Evolutionary conservation across 345 rosid species (phyloP), one percentile per base, ranked within the genome.

Genomic region (Melaleuca quinquenervia): DNA sequence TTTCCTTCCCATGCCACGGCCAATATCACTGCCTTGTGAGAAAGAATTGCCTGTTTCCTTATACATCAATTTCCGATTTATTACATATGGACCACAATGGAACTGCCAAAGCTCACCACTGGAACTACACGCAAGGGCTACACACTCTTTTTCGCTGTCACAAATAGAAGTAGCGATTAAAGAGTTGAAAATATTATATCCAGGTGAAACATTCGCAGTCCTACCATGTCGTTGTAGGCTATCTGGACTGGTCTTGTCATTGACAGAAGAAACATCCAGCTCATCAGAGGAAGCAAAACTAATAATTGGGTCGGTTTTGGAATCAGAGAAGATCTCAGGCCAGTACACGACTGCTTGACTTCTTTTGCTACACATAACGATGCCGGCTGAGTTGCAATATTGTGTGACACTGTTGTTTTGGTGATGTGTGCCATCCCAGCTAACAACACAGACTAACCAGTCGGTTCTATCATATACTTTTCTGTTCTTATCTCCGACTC

Each of bases 101-200:
- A 95, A 94, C 87, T 88, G 94, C 96, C 98, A 94, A 82, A 95
- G 91, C 88, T 96, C 96, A 74, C 98, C 98, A 52, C 83, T 91
- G 13, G 94, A 95, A 89, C 93, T 87, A 90, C 97, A 93, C 1
- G 90, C 95, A 85, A 95, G 85, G 85, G 98, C 97, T 88, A 94
- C 88, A 87, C 96, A 95, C 16, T 87, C 86, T 52, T 91, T 90
- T 84, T 87, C 88, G 11, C 55, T 24, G 62, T 84, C 85, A 85
- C 83, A 87, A 85, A 92, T 88, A 7, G 94, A 87, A 74, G 93
- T 91, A 88, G 92, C 92, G 87, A 96, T 94, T 90, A 97, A 82
- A 87, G 98, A 95, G 89, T 94, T 94, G 55, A 96, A 87, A 88
- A 89, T 89, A 64, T 87, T 85, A 16, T 82, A 89, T 82, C 86